Evolutionary conservation across 2,329 filamentous ascomycete species (phyloP), one percentile per base, ranked within the genome.

Genomic region (Stenocarpella maydis): DNA sequence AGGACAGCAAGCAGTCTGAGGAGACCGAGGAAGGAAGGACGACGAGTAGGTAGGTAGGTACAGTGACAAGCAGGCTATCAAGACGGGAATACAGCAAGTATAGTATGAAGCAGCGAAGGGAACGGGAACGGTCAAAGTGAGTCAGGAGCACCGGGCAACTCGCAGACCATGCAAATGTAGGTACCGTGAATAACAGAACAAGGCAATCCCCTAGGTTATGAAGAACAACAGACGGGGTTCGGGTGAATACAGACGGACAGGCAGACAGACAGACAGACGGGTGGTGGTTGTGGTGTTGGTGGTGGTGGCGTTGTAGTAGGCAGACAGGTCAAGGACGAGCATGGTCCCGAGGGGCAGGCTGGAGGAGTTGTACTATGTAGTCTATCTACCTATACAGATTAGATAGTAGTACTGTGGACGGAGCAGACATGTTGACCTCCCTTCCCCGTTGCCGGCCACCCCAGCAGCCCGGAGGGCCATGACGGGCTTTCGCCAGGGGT

Each of bases 201-300:
- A 60, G 49, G 69, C 58, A 43, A 52, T 70, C 58, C 63, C 39
- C 53, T 54, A 64, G 49, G 49, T 34, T 67, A 21, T 64, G 49
- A 58, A 50, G 65, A 70, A 64, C 31, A 68, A 54, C 55, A 68
- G 55, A 39, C 69, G 41, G 54, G 65, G 69, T 70, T 45, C 39
- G 58, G 52, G 28, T 58, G 49, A 34, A 63, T 39, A 60, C 39
- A 47, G 12, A 39, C 49, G 28, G 26, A 37, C 6, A 37, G 34
- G 12, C 34, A 12, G 34, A 39, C 49, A 39, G 26, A 37, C 6
- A 37, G 34, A 37, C 34, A 12, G 34, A 37, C 34, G 34, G 6
- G 34, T 2, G 34, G 34, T 37, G 5, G 34, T 8, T 5, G 34
- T 8, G 34, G 34, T 37, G 34, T 5, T 37, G 2, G 34, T 37